Conservation (phyloP, 2,329 filamentous ascomycete genomes). For the Calonectria naviculata region DNA sequence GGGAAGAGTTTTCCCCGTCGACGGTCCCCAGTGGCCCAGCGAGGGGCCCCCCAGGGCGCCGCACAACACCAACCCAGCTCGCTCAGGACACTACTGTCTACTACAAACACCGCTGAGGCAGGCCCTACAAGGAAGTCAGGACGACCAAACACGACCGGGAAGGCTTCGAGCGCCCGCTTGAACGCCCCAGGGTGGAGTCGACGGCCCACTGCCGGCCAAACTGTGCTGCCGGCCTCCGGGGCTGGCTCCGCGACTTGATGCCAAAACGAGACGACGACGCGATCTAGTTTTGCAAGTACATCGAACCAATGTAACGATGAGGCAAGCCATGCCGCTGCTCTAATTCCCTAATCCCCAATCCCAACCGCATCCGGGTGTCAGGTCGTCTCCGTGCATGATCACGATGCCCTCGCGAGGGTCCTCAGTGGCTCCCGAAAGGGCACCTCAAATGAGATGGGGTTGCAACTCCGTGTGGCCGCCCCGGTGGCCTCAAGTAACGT, state of each 20-base stretch:
- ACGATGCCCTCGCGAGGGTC: constrained; percentile 37
- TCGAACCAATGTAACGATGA: constrained; percentile 2
- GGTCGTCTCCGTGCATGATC: constrained; percentile 39
- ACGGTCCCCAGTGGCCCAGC: constrained; percentile 39
- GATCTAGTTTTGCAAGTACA: constrained; percentile 15
- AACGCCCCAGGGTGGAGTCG: constrained; percentile 18
- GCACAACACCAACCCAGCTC: constrained; percentile 27
- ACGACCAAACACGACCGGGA: not conserved
- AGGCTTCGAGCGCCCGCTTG: constrained; percentile 17
- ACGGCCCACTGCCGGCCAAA: constrained; percentile 32
- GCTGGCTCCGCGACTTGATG: constrained; percentile 4
- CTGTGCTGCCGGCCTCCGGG: constrained; percentile 28
- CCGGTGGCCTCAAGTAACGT: constrained; percentile 7
- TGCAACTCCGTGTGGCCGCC: constrained; percentile 14
- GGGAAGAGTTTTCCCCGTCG: constrained; percentile 42
- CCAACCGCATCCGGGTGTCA: constrained; percentile 31
- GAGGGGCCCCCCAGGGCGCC: constrained; percentile 28
- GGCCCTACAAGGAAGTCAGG: not conserved
- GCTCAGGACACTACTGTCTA: constrained; percentile 19
- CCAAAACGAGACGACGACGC: constrained; percentile 10
- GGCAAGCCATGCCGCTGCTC: constrained; percentile 23
- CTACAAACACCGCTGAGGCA: constrained; percentile 7
- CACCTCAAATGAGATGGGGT: constrained; percentile 2
- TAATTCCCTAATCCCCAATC: constrained; percentile 5
- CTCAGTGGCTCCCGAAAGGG: constrained; percentile 14